phyloP scores from a whole-genome alignment of 768 basidiomycete genomes.

The Neoboletus magnificus region DNA sequence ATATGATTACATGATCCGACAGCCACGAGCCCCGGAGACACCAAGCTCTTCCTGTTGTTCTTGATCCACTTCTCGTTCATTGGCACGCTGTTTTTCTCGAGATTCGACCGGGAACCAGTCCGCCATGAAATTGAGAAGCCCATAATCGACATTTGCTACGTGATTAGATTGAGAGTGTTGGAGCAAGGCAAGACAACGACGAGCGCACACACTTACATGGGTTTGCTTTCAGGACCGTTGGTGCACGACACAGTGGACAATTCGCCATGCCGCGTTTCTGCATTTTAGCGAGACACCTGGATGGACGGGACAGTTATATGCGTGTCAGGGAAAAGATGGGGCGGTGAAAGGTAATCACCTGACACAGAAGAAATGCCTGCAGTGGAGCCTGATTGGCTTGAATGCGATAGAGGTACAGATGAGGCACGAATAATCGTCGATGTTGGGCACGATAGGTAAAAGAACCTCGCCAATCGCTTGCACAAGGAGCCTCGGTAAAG shows the following conservation, averaged over 20 bases:
- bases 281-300: slow-evolving; percentile 80
- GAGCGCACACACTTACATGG: slow-evolving; percentile 49
- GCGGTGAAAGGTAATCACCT: slow-evolving; percentile 33
- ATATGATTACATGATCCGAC: slow-evolving; percentile 40
- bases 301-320: slow-evolving; percentile 13
- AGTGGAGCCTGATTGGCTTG: slow-evolving; percentile 82
- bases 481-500: slow-evolving; percentile 64
- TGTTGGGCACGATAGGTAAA: slow-evolving; percentile 72
- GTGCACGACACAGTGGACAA: slow-evolving; percentile 84
- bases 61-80: slow-evolving; percentile 67
- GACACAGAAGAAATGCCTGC: slow-evolving; percentile 78
- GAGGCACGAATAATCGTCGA: slow-evolving; percentile 83
- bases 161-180: not conserved
- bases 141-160: slow-evolving; percentile 76
- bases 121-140: slow-evolving; percentile 79
- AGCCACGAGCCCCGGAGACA: slow-evolving; percentile 34
- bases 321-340: not conserved
- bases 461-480: slow-evolving; percentile 81
- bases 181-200: not conserved
- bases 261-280: slow-evolving; percentile 71
- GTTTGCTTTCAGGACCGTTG: slow-evolving; percentile 73
- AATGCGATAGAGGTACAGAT: slow-evolving; percentile 91
- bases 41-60: slow-evolving; percentile 71
- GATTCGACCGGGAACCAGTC: slow-evolving; percentile 91
- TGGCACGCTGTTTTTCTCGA: slow-evolving; percentile 65